Evolutionary conservation across 1,284 basidiomycete species (phyloP).

Genomic region (Dichomitus squalens): DNA sequence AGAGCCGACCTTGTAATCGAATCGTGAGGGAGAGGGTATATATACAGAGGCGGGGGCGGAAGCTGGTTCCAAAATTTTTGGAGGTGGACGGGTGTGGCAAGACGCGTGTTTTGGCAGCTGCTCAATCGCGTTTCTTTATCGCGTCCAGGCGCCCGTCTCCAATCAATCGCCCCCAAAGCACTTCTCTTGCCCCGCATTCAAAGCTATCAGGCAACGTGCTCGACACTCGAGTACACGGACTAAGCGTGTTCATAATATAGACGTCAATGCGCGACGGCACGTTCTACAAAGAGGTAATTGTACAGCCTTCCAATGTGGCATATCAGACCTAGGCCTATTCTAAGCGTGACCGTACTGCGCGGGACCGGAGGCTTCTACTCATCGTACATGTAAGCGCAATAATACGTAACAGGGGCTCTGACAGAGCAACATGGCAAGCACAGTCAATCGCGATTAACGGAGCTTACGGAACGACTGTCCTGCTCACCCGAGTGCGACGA

Average conservation of each 20-base stretch:
- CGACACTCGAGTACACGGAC: neutral
- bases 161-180: neutral
- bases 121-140: slow-evolving; percentile 23
- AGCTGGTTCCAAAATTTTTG: slow-evolving; percentile 25
- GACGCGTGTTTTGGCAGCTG: slow-evolving; percentile 19
- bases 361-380: too few species aligned
- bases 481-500: too few species aligned
- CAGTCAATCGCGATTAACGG: too few species aligned
- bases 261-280: slow-evolving; percentile 9
- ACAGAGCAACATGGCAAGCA: too few species aligned
- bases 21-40: slow-evolving; percentile 21
- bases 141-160: slow-evolving; percentile 13
- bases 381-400: too few species aligned
- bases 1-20: slow-evolving; percentile 7
- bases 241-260: slow-evolving; percentile 4
- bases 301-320: neutral
- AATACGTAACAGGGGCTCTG: too few species aligned
- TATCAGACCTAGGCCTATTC: neutral
- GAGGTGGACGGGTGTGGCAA: slow-evolving; percentile 23
- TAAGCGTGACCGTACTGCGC: too few species aligned
- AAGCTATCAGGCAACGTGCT: neutral
- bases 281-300: neutral
- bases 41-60: slow-evolving; percentile 18
- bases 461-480: too few species aligned
- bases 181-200: neutral